Percentiles rank a stretch among this genome's conserved stretches.
Evolutionary conservation across 129 eudicot species (phyloP).

Genomic region (Tagetes patula): DNA sequence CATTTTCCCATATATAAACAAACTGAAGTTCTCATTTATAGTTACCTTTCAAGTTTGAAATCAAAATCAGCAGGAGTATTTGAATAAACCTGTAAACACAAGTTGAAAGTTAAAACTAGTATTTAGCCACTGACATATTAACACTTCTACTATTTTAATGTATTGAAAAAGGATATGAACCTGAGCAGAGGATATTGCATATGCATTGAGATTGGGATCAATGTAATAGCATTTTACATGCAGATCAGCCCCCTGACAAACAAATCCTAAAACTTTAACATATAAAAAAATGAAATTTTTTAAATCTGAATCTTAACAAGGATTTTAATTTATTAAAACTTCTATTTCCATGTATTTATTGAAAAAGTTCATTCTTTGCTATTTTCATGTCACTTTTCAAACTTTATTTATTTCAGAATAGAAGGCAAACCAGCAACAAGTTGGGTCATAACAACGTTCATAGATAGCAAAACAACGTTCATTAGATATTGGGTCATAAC

Average conservation of each 20-base stretch:
- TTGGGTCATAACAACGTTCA: too few relatives aligned
- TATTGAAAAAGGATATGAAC: conserved; percentile 32
- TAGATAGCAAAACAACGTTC: too few relatives aligned
- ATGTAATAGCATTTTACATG: conserved; percentile 93
- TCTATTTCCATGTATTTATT: too few relatives aligned
- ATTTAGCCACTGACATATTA: conserved; percentile 7
- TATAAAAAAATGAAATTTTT: not conserved
- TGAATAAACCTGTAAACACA: conserved; percentile 69
- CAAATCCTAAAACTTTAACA: conserved; percentile 4
- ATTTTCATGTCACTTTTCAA: too few relatives aligned
- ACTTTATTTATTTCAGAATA: too few relatives aligned
- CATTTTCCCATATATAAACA: not conserved
- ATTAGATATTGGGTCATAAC: too few relatives aligned
- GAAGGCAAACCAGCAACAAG: too few relatives aligned
- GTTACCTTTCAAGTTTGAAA: conserved; percentile 82
- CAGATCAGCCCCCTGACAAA: conserved; percentile 76
- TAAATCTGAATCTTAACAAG: not conserved
- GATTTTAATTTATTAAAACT: too few relatives aligned
- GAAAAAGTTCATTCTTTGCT: too few relatives aligned
- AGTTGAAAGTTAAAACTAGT: not conserved
- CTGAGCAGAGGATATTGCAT: conserved; percentile 90
- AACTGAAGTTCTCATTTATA: not conserved
- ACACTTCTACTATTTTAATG: not conserved
- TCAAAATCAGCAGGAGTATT: conserved; percentile 98
- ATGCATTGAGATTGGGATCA: conserved; percentile 74